Base-by-base conservation (phyloP, 2,329 filamentous ascomycete genomes). In the Trichophyton benhamiae region DNA sequence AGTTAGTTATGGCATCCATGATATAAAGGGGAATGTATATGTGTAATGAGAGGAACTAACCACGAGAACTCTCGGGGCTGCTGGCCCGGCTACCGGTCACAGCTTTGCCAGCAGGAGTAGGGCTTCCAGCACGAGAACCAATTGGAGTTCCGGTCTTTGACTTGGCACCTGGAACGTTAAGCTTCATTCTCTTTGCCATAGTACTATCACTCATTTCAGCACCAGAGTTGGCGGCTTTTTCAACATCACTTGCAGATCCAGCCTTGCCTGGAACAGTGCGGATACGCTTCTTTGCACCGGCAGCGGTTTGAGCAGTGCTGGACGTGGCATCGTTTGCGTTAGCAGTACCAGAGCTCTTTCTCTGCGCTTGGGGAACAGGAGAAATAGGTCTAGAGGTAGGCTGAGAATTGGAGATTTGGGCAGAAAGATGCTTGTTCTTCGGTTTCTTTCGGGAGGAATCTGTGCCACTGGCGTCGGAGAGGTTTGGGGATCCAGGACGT, bases 391-490 rank as follows among this genome's bases (percentile, higher is more conserved):
- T 72, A 30, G 71, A 66, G 13, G 63, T 48, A n/a, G 62, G 48
- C 22, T 61, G 59, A 13, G 63, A 62, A 3, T 57, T 58, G 3
- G 68, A 65, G 22, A 68, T 63, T 57, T 72, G 72, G n/a, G 70
- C 65, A 3, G 68, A 62, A 9, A 66, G 65, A 64, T 83, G 81
- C 71, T 87, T 87, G 76, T 87, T 88, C 70, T 87, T 83, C 71
- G 82, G 83, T 77, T 89, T 89, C 76, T 94, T 91, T 66, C 87
- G 87, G 25, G 86, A 84, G 0, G 89, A 92, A 72, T 97, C 92
- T 67, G 91, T 95, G 60, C 90, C 92, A 71, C 90, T 95, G 8
- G 90, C 90, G 71, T 97, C 92, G 1, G 91, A 96, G 36, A 88
- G 80, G 65, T 91, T 87, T 2, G 91, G 90, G 15, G 91, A 96